phyloP scores from a whole-genome alignment of 257 asterid species.

The Penstemon barbatus region DNA sequence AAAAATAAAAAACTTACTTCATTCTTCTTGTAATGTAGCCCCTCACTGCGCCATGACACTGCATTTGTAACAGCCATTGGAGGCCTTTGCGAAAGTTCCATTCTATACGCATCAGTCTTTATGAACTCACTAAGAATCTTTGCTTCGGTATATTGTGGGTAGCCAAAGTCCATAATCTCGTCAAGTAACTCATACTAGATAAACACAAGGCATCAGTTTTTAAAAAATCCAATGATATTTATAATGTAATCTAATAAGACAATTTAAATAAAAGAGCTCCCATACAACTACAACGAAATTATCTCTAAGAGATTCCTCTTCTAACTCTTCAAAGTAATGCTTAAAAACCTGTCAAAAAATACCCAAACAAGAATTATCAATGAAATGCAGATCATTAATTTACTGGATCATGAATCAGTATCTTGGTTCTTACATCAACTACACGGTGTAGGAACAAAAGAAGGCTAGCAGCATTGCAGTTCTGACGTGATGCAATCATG shows the following conservation, averaged over 20 bases:
- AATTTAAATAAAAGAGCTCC: background rate
- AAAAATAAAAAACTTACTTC: slow-evolving; percentile 27
- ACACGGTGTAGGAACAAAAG: slow-evolving; percentile 50
- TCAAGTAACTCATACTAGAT: slow-evolving; percentile 44
- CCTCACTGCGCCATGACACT: slow-evolving; percentile 51
- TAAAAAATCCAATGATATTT: background rate
- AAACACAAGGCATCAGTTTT: slow-evolving; percentile 13
- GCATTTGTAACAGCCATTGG: slow-evolving; percentile 53
- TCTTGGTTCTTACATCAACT: slow-evolving; percentile 37
- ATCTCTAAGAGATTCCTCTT: slow-evolving; percentile 54
- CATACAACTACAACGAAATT: slow-evolving; percentile 50
- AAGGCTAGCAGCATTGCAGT: slow-evolving; percentile 53
- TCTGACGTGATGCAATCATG: slow-evolving; percentile 47
- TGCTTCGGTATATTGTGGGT: slow-evolving; percentile 48
- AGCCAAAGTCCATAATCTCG: slow-evolving; percentile 47
- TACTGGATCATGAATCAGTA: background rate
- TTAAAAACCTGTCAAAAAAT: slow-evolving; percentile 38
- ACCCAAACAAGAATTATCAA: slow-evolving; percentile 7
- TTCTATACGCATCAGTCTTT: slow-evolving; percentile 43
- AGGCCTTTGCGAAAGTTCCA: slow-evolving; percentile 46
- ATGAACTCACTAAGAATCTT: slow-evolving; percentile 45
- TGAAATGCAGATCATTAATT: background rate
- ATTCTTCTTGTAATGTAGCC: slow-evolving; percentile 38
- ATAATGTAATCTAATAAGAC: background rate
- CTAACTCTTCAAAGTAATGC: slow-evolving; percentile 47